These are phyloP conservation scores for Warburgia ugandensis DNA, from an alignment of 164 flowering plant genomes.

Conservation along the genomic window DNA sequence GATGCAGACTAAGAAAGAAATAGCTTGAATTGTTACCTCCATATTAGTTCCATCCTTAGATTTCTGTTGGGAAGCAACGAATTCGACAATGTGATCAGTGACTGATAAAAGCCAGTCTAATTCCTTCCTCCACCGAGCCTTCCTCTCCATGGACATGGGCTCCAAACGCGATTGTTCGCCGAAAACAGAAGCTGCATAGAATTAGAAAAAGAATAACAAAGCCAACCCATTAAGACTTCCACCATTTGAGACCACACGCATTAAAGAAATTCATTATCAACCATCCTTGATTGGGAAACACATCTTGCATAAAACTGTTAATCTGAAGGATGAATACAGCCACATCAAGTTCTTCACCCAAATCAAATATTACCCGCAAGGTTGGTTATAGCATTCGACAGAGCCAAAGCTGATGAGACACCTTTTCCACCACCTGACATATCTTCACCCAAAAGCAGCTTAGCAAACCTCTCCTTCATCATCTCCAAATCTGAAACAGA, in stretches of 20 bases:
- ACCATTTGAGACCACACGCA: too few species aligned
- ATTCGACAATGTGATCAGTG: conserved; percentile 84
- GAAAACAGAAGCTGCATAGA: conserved; percentile 70
- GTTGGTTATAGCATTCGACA: conserved; percentile 91
- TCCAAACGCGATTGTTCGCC: conserved; percentile 72
- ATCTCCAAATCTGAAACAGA: conserved; percentile 46
- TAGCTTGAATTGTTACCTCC: conserved; percentile 61
- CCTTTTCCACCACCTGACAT: conserved; percentile 98
- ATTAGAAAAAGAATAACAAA: too few species aligned
- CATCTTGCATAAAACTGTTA: too few species aligned
- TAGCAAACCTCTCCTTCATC: conserved; percentile 84
- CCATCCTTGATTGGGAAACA: too few species aligned
- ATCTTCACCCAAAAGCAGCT: conserved; percentile 89
- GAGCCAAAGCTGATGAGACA: conserved; percentile 85
- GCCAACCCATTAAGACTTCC: background rate
- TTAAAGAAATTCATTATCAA: too few species aligned
- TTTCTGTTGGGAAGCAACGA: conserved; percentile 77
- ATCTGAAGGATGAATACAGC: too few species aligned
- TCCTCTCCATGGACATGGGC: conserved; percentile 71
- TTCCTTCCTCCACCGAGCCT: conserved; percentile 77
- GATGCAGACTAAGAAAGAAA: background rate
- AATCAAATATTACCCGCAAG: conserved; percentile 49
- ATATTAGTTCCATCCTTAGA: conserved; percentile 52
- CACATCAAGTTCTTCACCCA: too few species aligned
- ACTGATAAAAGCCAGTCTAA: conserved; percentile 88